Conservation (phyloP, 495 filamentous ascomycete species). For the Penicillium parvum region DNA sequence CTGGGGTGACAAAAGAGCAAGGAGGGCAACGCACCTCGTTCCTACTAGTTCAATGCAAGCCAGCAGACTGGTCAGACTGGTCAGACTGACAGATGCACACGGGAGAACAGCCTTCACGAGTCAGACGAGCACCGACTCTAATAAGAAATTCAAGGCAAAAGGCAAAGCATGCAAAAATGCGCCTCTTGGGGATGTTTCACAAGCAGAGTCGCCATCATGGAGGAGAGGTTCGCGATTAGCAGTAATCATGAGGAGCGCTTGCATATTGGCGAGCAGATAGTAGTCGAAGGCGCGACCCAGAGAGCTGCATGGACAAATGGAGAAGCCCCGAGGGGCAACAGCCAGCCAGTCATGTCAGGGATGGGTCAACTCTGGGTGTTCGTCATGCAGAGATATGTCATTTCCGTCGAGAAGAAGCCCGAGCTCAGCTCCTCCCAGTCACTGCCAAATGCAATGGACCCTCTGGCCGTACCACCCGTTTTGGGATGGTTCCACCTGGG, state of each 20-base stretch:
- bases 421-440: conserved; percentile 21
- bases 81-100: conserved; percentile 13
- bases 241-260: conserved; percentile 4
- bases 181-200: conserved; percentile 13
- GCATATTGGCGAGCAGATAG: conserved; percentile 10
- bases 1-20: conserved; percentile 1
- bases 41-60: conserved; percentile 8
- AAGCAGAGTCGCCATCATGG: conserved; percentile 3
- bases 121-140: conserved; percentile 2
- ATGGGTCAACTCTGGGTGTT: conserved; percentile 5
- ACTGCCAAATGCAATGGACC: conserved; percentile 21
- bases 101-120: conserved; percentile 3
- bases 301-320: conserved; percentile 19
- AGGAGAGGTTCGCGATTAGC: conserved; percentile 7
- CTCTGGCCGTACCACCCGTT: conserved; percentile 17
- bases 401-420: conserved; percentile 14
- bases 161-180: neutral
- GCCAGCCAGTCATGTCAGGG: conserved; percentile 17
- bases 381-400: conserved; percentile 25
- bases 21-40: conserved; percentile 10
- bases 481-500: conserved; percentile 10
- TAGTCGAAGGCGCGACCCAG: conserved; percentile 18
- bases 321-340: conserved; percentile 3
- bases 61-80: conserved; percentile 17
- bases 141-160: conserved; percentile 9